These are phyloP conservation scores for Crithidia acanthocephali DNA, from an alignment of 208 protist species.

Conservation along the genomic window DNA sequence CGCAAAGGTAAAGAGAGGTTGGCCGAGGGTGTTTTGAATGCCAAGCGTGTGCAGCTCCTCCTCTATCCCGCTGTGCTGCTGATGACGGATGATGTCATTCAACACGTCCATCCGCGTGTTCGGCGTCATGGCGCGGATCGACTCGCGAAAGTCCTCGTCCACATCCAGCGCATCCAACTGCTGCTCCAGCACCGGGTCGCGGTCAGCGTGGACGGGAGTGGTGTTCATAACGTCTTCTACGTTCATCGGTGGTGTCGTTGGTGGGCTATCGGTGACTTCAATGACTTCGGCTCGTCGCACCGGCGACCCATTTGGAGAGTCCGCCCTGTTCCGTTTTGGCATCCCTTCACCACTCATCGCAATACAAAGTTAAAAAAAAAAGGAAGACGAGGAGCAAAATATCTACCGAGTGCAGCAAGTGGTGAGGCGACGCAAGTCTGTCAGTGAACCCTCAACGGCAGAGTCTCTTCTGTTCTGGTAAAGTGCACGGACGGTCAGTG, in stretches of 20 bases:
- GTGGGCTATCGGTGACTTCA: conserved; percentile 17
- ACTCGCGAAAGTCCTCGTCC: conserved; percentile 72
- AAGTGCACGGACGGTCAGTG: too few species aligned
- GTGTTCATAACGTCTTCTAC: conserved; percentile 6
- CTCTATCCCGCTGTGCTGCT: conserved; percentile 25
- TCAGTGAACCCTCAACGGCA: too few species aligned
- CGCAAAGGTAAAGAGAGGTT: background rate
- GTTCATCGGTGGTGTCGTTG: background rate
- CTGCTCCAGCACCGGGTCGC: conserved; percentile 52
- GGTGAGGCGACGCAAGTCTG: too few species aligned
- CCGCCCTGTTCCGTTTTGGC: conserved; percentile 26
- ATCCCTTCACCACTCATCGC: conserved; percentile 26
- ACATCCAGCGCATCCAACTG: conserved; percentile 55
- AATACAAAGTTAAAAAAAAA: conserved; percentile 2
- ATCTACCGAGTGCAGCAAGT: too few species aligned
- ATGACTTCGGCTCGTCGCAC: conserved; percentile 10
- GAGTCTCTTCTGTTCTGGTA: too few species aligned
- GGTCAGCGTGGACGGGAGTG: conserved; percentile 3
- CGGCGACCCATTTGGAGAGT: conserved; percentile 1
- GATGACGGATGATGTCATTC: conserved; percentile 75
- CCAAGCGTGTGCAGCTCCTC: conserved; percentile 11
- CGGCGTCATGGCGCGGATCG: conserved; percentile 73
- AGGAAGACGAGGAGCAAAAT: background rate
- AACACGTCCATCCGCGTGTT: conserved; percentile 71
- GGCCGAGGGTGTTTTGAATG: background rate